Base-by-base conservation (phyloP, 2,329 filamentous ascomycete species). In the Ascochyta fabae region DNA sequence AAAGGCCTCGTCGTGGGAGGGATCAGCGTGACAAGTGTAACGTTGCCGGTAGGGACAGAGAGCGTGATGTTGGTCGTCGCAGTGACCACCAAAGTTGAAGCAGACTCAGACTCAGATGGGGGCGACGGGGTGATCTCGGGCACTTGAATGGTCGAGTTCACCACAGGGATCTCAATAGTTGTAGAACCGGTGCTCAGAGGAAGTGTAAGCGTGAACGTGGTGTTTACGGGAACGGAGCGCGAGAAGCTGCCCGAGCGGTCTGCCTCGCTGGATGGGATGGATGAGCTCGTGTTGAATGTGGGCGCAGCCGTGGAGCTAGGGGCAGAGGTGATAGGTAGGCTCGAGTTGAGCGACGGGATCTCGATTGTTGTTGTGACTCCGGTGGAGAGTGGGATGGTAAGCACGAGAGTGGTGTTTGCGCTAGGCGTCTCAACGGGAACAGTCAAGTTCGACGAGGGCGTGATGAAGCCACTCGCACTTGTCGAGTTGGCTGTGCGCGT, bases 381-480 rank as follows among this genome's bases (percentile, higher is more conserved):
- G 4, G 46, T 50, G 10, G 52, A 42, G 2, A 55, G 41, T 5
- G 46, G 46, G 12, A 49, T 42, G 16, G 48, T 51, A 4, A 51
- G 29, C 2, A 36, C 36, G 6, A 56, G 6, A 4, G 47, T 50
- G 6, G 47, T 51, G 33, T 42, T 50, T 12, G n/a, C 22, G 13
- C 29, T 41, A 7, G 47, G 47, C 5, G 47, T 55, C 34, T 41
- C 46, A 29, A 55, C 24, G 19, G 42, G 23, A 3, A 26, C 27
- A 4, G 42, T 43, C 5, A 40, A 8, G 33, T 56, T 56, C 10
- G 38, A 13, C 6, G 55, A 48, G 1, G 48, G 48, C 5, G 52
- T 49, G 4, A 24, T 24, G 44, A 52, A 51, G n/a, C 58, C 56
- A n/a, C 40, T 53, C 10, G 57, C 52, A 12, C 46, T 56, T n/a